Conservation (phyloP, 305 asterid species). For the Nicotiana rustica region DNA sequence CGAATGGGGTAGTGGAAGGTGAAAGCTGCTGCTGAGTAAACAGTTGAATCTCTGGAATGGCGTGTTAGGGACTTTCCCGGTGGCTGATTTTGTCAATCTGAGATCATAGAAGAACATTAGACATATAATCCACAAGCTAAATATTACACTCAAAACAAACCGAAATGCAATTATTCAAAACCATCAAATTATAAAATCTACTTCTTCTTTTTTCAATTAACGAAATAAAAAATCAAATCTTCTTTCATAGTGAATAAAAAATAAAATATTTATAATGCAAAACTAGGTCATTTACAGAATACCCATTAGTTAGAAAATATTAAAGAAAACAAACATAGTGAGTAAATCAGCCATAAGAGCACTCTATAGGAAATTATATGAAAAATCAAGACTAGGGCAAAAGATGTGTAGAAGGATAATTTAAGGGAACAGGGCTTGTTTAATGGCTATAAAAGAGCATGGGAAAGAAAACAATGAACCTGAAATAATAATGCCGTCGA, state of each 20-base stretch:
- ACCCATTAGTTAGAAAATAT: not conserved
- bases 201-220: not conserved
- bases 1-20: not conserved
- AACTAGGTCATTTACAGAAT: not conserved
- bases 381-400: not conserved
- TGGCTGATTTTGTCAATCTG: conserved; percentile 61
- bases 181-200: not conserved
- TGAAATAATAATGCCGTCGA: not conserved
- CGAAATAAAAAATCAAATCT: not conserved
- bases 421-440: not conserved
- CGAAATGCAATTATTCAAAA: not conserved
- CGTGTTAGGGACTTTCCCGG: too few species aligned
- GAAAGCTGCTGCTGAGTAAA: too few species aligned
- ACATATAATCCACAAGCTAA: not conserved
- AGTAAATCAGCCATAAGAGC: not conserved
- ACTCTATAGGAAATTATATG: not conserved
- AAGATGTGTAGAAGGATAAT: not conserved
- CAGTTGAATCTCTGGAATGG: too few species aligned
- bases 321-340: not conserved
- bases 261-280: not conserved
- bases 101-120: not conserved
- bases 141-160: not conserved
- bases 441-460: not conserved
- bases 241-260: too few species aligned
- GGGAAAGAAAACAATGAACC: not conserved